Evolutionary conservation across 208 protist genomes (phyloP), one percentile per base, ranked within the genome.

Genomic region (Balamuthia mandrillaris): DNA sequence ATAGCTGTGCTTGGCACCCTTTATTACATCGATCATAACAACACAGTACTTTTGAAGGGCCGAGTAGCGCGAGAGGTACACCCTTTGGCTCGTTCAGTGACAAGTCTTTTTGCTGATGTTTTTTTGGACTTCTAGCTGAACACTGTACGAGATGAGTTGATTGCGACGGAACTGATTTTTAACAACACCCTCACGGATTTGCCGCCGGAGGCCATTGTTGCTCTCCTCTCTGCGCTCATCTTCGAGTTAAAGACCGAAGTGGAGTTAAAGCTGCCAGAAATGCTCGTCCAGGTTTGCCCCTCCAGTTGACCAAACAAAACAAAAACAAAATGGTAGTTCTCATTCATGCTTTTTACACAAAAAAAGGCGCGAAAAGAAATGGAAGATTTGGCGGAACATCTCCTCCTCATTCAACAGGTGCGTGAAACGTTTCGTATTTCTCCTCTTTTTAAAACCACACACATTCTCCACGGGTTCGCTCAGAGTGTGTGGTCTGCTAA

Each of bases 111-210:
- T n/a, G 12, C 60, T 52, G 33, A 14, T 33, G 6, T 56, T 56
- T 56, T 56, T 56, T 56, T n/a, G 49, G 49, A n/a, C n/a, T n/a
- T n/a, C 10, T 33, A 87, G 61, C 75, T 89, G 29, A 90, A 74
- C 51, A 90, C 84, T 5, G 70, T 79, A 35, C 84, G 86, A 45
- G 88, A 94, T 42, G 91, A 94, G 77, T 79, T 96, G 39, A 39
- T 96, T 18, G 88, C 92, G 2, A 93, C 93, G 3, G 93, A 96
- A 61, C 72, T 96, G 12, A 93, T 96, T 3, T 95, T 95, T 72
- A 84, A 94, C 47, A 93, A 94, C 49, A 45, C 88, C 3, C 87
- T 96, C n/a, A 90, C 86, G 10, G 68, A 86, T 6, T 65, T 96
- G 4, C 39, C 33, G 2, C 68, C 88, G 1, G 90, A 85, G 39